Evolutionary conservation across 2,329 filamentous ascomycete species (phyloP).

Genomic region (Colletotrichum gloeosporioides): DNA sequence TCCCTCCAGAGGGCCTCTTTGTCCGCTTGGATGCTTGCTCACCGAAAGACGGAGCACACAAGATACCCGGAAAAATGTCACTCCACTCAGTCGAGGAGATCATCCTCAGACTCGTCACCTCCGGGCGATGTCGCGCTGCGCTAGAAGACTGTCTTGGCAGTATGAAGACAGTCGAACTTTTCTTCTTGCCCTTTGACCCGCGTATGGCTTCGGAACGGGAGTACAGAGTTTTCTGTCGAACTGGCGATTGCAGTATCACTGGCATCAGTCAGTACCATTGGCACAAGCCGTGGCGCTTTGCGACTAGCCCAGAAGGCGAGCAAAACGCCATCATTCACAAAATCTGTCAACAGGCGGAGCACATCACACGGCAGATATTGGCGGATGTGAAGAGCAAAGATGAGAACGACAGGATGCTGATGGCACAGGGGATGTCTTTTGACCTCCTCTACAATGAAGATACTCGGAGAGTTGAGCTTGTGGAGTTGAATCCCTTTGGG

Average conservation of each 20-base stretch:
- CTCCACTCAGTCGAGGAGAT: background rate
- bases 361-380: background rate
- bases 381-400: background rate
- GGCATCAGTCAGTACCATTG: slow-evolving; percentile 47
- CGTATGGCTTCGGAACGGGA: slow-evolving; percentile 42
- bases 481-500: slow-evolving; percentile 52
- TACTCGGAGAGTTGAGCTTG: slow-evolving; percentile 30
- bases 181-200: background rate
- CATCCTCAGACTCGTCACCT: background rate
- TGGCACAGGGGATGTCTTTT: slow-evolving; percentile 44
- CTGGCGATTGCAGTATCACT: slow-evolving; percentile 33
- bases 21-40: background rate
- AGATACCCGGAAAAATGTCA: background rate
- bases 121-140: background rate
- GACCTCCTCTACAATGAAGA: slow-evolving; percentile 43
- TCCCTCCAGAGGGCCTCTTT: background rate
- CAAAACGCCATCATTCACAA: background rate
- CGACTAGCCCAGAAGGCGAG: background rate
- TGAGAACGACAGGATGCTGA: background rate
- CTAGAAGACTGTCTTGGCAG: background rate
- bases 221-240: slow-evolving; percentile 50
- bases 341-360: background rate
- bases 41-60: background rate
- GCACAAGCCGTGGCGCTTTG: slow-evolving; percentile 38
- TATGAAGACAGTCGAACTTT: background rate